phyloP scores from a whole-genome alignment of 768 basidiomycete species.

The Erythrobasidium yunnanense region DNA sequence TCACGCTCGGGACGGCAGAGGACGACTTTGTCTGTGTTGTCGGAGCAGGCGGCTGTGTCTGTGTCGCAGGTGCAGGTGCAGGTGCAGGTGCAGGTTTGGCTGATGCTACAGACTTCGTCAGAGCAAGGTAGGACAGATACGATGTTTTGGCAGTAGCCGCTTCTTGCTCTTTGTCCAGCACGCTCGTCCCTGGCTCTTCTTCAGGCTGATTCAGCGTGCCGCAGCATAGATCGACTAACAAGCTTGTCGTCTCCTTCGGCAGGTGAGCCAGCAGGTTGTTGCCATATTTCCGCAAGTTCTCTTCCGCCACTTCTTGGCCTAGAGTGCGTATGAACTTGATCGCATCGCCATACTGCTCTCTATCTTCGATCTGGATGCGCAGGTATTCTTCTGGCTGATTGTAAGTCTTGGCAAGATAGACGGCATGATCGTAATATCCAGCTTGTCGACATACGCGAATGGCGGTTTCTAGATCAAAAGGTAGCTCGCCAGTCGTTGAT shows the following conservation, averaged over 20 bases:
- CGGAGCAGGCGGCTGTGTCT: neutral
- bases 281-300: conserved; percentile 75
- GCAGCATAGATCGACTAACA: conserved; percentile 85
- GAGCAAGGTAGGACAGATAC: conserved; percentile 29
- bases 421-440: conserved; percentile 88
- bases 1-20: too few species aligned
- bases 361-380: conserved; percentile 87
- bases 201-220: conserved; percentile 41
- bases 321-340: conserved; percentile 66
- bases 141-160: neutral
- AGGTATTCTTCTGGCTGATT: conserved; percentile 85
- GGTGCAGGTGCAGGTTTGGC: too few species aligned
- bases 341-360: conserved; percentile 67
- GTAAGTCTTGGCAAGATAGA: conserved; percentile 84
- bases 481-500: conserved; percentile 51
- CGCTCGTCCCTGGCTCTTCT: neutral
- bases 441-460: conserved; percentile 94
- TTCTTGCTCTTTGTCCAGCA: neutral
- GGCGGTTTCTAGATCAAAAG: conserved; percentile 93
- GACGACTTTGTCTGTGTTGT: too few species aligned
- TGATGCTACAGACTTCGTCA: too few species aligned
- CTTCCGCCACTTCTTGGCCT: conserved; percentile 69
- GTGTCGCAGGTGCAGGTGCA: neutral
- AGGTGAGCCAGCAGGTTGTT: conserved; percentile 69
- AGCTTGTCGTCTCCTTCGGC: conserved; percentile 76